These are phyloP conservation scores for Cubamyces sp. DNA, from an alignment of 768 basidiomycete genomes.

Conservation along the genomic window DNA sequence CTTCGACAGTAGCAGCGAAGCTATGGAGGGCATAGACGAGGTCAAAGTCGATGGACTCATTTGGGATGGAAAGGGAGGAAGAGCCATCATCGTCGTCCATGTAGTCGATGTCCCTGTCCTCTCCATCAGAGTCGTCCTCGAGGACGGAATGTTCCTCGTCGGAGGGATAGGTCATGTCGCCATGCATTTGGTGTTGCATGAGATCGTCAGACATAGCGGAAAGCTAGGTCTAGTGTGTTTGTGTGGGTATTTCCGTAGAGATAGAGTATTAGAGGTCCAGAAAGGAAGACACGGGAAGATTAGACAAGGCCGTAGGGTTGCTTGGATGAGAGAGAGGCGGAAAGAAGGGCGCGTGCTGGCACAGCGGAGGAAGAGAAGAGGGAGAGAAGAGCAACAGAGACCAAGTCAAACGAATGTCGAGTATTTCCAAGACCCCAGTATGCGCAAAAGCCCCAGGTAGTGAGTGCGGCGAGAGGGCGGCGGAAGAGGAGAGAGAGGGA, in stretches of 20 bases:
- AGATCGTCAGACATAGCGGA: constrained; percentile 45
- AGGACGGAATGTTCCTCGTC: constrained; percentile 84
- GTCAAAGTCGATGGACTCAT: constrained; percentile 93
- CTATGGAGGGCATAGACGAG: constrained; percentile 93
- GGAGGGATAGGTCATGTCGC: constrained; percentile 53
- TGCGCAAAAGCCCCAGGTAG: background rate
- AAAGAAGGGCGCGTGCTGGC: constrained; percentile 13
- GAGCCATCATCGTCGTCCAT: constrained; percentile 78
- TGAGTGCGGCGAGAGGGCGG: background rate
- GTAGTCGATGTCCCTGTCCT: constrained; percentile 67
- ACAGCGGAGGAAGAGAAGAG: background rate
- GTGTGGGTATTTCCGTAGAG: background rate
- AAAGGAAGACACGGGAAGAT: background rate
- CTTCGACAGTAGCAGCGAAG: constrained; percentile 97
- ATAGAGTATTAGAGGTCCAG: background rate
- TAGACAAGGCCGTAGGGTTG: constrained; percentile 8
- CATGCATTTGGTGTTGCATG: constrained; percentile 51
- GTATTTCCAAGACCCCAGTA: background rate
- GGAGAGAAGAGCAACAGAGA: constrained; percentile 1
- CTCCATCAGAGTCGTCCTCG: constrained; percentile 82
- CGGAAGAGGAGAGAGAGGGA: background rate
- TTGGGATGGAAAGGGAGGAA: constrained; percentile 83
- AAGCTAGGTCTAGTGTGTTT: background rate
- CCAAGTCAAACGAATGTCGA: constrained; percentile 7
- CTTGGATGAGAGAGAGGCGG: background rate